A percentile compares a stretch with the other conserved stretches of the same genome.
Conservation (phyloP, 2,329 filamentous ascomycete genomes). For the Penicillium sp. region DNA sequence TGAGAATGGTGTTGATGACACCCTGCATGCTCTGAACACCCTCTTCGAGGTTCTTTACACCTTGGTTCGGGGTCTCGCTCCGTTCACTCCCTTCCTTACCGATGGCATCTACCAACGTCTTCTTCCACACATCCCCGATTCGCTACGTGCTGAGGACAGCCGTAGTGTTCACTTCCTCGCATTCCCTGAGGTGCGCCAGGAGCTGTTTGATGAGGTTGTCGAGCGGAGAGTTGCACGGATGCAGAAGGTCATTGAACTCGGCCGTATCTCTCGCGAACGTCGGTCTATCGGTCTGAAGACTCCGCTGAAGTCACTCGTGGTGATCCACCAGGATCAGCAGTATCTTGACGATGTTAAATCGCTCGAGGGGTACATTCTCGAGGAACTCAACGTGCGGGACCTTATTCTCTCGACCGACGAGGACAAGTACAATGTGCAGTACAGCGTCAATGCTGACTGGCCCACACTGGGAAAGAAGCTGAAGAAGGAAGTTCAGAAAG, state of each 20-base stretch:
- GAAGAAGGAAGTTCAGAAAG: constrained; percentile 87
- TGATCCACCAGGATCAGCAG: constrained; percentile 77
- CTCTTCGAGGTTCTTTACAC: constrained; percentile 92
- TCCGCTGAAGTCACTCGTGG: constrained; percentile 81
- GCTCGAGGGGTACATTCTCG: constrained; percentile 80
- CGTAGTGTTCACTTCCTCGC: constrained; percentile 89
- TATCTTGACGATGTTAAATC: constrained; percentile 85
- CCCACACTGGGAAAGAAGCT: constrained; percentile 93
- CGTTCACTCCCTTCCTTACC: constrained; percentile 92
- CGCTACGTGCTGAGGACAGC: constrained; percentile 66
- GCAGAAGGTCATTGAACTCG: constrained; percentile 94
- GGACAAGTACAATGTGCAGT: constrained; percentile 85
- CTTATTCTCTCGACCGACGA: constrained; percentile 82
- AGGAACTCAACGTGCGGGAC: constrained; percentile 88
- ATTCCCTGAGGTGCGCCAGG: constrained; percentile 83
- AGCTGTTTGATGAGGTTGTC: constrained; percentile 81
- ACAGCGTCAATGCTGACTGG: constrained; percentile 88
- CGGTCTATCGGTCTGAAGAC: constrained; percentile 83
- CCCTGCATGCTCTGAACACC: constrained; percentile 85
- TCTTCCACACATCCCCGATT: constrained; percentile 73
- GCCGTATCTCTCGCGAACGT: constrained; percentile 79
- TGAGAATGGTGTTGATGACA: constrained; percentile 80
- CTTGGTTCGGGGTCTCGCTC: constrained; percentile 79
- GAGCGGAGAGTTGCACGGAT: constrained; percentile 85
- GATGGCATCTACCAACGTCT: constrained; percentile 90